Evolutionary conservation across 768 basidiomycete species (phyloP).

Genomic region (Mycena epipterygia): DNA sequence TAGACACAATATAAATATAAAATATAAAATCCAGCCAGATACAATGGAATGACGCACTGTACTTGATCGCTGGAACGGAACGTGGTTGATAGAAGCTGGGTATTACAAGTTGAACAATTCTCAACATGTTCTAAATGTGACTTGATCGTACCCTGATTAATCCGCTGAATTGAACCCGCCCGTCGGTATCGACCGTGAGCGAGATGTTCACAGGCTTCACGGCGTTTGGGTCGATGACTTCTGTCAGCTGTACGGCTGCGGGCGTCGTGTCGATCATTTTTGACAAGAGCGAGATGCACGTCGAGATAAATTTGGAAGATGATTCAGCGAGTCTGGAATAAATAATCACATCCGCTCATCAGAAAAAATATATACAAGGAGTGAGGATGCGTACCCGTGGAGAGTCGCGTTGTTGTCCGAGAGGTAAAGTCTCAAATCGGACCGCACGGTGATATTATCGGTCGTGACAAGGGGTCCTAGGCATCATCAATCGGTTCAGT

Average conservation of each 20-base stretch:
- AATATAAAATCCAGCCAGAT: too few relatives aligned
- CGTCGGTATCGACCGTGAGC: conserved; percentile 5
- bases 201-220: conserved; percentile 33
- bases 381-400: conserved; percentile 23
- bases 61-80: not conserved
- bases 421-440: conserved; percentile 40
- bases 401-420: conserved; percentile 41
- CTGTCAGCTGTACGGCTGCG: conserved; percentile 31
- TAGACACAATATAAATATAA: not conserved
- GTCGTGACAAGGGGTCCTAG: conserved; percentile 39
- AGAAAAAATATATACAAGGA: not conserved
- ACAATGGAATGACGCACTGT: too few relatives aligned
- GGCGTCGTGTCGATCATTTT: conserved; percentile 42
- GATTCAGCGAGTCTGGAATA: conserved; percentile 3
- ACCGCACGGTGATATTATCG: conserved; percentile 40
- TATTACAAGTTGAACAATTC: not conserved
- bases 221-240: conserved; percentile 31
- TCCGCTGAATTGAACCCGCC: conserved; percentile 23
- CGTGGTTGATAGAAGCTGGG: conserved; percentile 5
- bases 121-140: not conserved
- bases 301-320: conserved; percentile 20
- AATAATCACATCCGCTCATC: too few relatives aligned
- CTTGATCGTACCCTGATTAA: conserved; percentile 15
- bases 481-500: not conserved
- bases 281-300: conserved; percentile 32